Evolutionary conservation across 225 moss, liverwort and hornwort genomes (phyloP).

Genomic region (Neckera pumila): DNA sequence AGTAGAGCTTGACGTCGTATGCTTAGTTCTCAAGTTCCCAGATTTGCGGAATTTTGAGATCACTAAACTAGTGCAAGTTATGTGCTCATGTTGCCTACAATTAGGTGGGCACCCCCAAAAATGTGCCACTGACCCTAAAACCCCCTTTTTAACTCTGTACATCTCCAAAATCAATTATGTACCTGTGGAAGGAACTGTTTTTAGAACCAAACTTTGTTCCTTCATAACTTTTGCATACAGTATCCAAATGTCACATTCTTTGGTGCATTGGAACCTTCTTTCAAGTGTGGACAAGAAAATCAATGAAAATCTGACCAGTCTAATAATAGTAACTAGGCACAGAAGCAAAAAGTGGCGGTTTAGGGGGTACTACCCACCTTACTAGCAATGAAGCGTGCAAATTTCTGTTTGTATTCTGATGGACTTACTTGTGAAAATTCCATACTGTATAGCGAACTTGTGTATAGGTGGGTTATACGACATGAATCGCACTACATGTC

Average conservation of each 20-base stretch:
- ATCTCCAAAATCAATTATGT: background rate
- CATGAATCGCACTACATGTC: background rate
- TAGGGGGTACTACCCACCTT: background rate
- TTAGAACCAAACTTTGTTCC: background rate
- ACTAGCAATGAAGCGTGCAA: background rate
- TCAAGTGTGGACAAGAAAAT: background rate
- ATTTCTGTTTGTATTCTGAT: background rate
- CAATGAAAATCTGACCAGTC: background rate
- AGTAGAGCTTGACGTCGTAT: background rate
- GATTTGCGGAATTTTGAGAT: background rate
- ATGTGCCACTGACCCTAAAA: background rate
- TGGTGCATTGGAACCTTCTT: background rate
- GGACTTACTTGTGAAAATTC: background rate
- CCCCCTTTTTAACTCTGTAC: background rate
- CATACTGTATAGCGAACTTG: background rate
- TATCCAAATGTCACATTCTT: background rate
- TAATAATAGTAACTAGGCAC: background rate
- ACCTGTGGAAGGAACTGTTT: background rate
- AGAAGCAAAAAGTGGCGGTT: background rate
- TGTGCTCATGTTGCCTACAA: background rate
- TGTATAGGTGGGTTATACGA: background rate
- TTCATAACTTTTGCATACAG: background rate
- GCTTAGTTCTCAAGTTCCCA: background rate
- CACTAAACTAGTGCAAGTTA: background rate
- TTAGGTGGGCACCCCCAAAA: background rate